A percentile compares a stretch with the other conserved stretches of the same genome.
phyloP scores from a whole-genome alignment of 1,284 basidiomycete species.

The Golubevia pallescens region DNA sequence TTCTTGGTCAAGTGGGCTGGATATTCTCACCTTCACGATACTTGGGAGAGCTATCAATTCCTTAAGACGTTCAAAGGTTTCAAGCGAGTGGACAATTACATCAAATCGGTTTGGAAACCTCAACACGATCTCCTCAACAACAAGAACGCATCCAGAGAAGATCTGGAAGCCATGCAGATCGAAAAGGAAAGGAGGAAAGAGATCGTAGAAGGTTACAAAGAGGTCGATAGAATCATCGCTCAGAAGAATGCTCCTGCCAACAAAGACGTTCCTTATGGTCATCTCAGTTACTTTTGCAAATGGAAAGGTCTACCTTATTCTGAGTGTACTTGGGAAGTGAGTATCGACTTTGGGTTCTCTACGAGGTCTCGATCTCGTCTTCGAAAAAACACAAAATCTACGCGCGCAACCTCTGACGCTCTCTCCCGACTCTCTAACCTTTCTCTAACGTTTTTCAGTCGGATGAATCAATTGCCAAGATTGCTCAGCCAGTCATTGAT shows the following conservation, averaged over 20 bases:
- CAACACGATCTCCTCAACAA: constrained; percentile 40
- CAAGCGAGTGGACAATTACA: constrained; percentile 61
- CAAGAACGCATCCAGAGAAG: constrained; percentile 46
- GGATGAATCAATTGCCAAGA: constrained; percentile 49
- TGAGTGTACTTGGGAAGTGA: constrained; percentile 56
- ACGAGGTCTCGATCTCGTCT: background rate
- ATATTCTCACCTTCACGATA: constrained; percentile 62
- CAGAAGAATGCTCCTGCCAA: constrained; percentile 51
- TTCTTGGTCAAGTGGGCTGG: constrained; percentile 61
- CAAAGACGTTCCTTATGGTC: constrained; percentile 47
- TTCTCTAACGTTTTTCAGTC: constrained; percentile 11
- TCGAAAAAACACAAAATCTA: background rate
- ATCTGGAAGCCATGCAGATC: constrained; percentile 59
- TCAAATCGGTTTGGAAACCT: constrained; percentile 50
- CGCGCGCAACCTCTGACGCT: background rate
- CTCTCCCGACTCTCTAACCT: background rate
- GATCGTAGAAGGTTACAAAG: constrained; percentile 49
- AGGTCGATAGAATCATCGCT: constrained; percentile 57
- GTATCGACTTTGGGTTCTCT: background rate
- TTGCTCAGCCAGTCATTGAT: constrained; percentile 47
- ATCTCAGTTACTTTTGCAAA: constrained; percentile 57
- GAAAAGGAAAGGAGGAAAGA: constrained; percentile 55
- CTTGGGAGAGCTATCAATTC: constrained; percentile 59
- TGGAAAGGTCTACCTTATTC: constrained; percentile 60
- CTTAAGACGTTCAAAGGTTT: constrained; percentile 48